Conservation (phyloP, 1,139 yeast genomes). For the Pichia inconspicua region DNA sequence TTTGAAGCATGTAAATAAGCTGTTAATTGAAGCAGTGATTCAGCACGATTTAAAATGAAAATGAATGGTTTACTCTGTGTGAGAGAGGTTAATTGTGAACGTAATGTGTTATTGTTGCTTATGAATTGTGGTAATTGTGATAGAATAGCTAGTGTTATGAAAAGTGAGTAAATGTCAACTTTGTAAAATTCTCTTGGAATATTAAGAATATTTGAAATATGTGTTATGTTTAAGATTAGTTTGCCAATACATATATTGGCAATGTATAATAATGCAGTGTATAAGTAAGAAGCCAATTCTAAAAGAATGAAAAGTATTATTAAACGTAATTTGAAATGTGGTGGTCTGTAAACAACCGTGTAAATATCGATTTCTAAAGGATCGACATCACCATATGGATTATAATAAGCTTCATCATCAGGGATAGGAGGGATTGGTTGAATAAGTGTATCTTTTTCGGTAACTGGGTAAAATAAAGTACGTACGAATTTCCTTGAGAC, state of each 20-base stretch:
- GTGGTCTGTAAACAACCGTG: constrained; percentile 81
- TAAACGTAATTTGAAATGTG: constrained; percentile 57
- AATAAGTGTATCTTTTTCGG: constrained; percentile 64
- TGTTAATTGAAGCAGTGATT: not conserved
- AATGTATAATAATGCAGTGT: constrained; percentile 31
- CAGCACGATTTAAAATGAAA: not conserved
- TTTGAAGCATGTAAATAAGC: not conserved
- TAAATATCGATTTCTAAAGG: constrained; percentile 47
- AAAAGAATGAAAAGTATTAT: constrained; percentile 47
- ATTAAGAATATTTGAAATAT: not conserved
- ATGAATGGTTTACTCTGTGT: not conserved
- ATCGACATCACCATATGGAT: constrained; percentile 51
- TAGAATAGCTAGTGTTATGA: constrained; percentile 11
- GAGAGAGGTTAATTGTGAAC: not conserved
- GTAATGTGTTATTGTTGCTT: not conserved
- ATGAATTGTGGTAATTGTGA: not conserved
- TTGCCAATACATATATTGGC: constrained; percentile 9
- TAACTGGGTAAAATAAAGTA: constrained; percentile 71
- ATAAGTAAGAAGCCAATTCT: constrained; percentile 62
- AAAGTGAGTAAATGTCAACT: constrained; percentile 5
- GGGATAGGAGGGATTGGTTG: constrained; percentile 32
- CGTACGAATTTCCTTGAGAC: constrained; percentile 58
- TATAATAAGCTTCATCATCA: constrained; percentile 31
- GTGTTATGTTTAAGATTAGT: constrained; percentile 7
- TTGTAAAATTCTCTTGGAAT: constrained; percentile 3